These are phyloP conservation scores for Linnemannia hyalina DNA, from an alignment of 192 early-diverging fungal species.

Conservation along the genomic window DNA sequence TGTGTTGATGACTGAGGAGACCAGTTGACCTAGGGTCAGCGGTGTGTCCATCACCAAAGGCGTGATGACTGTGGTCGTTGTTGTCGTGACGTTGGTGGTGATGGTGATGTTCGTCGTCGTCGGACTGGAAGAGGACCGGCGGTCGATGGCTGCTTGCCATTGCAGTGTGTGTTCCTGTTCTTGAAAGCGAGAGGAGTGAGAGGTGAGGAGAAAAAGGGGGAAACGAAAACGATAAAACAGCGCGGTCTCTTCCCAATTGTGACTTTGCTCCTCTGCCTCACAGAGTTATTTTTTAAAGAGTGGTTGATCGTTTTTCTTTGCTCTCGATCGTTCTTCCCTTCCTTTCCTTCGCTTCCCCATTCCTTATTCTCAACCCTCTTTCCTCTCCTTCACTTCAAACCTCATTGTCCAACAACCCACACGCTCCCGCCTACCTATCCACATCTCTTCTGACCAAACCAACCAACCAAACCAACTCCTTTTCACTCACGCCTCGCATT, in stretches of 20 bases:
- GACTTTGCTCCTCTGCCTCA: background rate
- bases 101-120: constrained; percentile 13
- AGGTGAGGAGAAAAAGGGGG: background rate
- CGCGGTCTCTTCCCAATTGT: background rate
- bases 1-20: background rate
- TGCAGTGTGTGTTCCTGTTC: constrained; percentile 9
- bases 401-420: background rate
- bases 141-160: constrained; percentile 22
- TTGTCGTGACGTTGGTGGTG: constrained; percentile 2
- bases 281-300: background rate
- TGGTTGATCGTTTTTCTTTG: background rate
- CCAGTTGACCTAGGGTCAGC: background rate
- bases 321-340: background rate
- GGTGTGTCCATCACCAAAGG: background rate
- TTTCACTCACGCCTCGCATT: background rate
- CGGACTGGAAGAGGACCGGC: constrained; percentile 45
- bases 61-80: background rate
- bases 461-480: background rate
- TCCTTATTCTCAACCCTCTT: background rate
- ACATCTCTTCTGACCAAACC: background rate
- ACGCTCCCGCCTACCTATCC: background rate
- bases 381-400: background rate
- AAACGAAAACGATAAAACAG: background rate
- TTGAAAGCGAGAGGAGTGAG: background rate
- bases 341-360: background rate